Percentiles rank a stretch among this genome's conserved stretches.
Evolutionary conservation across 2,329 filamentous ascomycete genomes (phyloP).

Genomic region (Penicillium corylophilum): DNA sequence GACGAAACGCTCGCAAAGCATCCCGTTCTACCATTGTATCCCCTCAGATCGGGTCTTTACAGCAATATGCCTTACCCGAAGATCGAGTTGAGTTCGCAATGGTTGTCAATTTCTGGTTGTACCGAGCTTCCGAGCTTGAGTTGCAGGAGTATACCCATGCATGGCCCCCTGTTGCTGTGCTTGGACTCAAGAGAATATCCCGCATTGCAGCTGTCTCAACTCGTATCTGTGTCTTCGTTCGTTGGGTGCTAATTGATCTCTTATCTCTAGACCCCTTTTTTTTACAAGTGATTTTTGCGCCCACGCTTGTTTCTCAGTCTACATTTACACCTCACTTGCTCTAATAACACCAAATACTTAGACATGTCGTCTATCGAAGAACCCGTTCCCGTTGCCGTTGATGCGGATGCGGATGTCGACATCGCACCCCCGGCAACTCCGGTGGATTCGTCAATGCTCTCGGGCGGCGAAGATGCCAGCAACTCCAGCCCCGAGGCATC

Average conservation of each 20-base stretch:
- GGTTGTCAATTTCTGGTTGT: background rate
- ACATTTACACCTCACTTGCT: background rate
- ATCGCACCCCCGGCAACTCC: slow-evolving; percentile 36
- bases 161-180: background rate
- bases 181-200: background rate
- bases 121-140: slow-evolving; percentile 1
- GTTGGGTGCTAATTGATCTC: background rate
- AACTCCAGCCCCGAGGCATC: slow-evolving; percentile 38
- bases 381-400: slow-evolving; percentile 28
- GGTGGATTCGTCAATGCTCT: slow-evolving; percentile 33
- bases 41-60: background rate
- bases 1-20: background rate
- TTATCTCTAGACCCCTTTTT: slow-evolving; percentile 4
- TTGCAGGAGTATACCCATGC: slow-evolving; percentile 1
- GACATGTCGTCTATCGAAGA: slow-evolving; percentile 39
- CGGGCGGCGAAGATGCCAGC: slow-evolving; percentile 32
- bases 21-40: background rate
- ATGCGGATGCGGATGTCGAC: slow-evolving; percentile 31
- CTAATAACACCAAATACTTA: slow-evolving; percentile 5
- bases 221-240: background rate
- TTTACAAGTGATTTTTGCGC: background rate
- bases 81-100: background rate
- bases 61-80: background rate
- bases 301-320: background rate
- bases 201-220: background rate